These are phyloP conservation scores for Candida pini DNA, from an alignment of 805 yeast genomes.

Conservation along the genomic window DNA sequence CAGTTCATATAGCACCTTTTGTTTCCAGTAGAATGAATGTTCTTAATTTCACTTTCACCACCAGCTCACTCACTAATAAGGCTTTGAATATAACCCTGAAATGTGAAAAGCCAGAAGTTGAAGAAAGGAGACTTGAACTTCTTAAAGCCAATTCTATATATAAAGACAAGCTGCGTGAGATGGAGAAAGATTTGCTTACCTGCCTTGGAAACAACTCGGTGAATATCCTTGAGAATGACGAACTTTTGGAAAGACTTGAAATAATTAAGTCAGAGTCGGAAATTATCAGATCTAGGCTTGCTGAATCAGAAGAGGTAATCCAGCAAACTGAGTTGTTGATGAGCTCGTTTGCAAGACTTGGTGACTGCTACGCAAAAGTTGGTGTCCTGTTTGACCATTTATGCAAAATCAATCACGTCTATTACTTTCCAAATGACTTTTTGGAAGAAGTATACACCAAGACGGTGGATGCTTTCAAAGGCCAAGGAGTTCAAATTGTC, in stretches of 20 bases:
- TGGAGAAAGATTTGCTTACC: conserved; percentile 56
- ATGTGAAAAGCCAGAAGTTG: conserved; percentile 61
- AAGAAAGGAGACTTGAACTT: conserved; percentile 48
- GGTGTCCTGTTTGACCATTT: conserved; percentile 43
- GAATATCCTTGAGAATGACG: conserved; percentile 63
- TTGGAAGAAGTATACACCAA: conserved; percentile 31
- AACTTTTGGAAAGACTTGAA: conserved; percentile 55
- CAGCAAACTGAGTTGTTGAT: conserved; percentile 44
- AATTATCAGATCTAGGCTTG: conserved; percentile 46
- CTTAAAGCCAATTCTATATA: conserved; percentile 55
- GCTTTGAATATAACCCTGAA: conserved; percentile 52
- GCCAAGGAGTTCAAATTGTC: conserved; percentile 27
- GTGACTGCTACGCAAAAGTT: conserved; percentile 47
- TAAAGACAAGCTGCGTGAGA: conserved; percentile 40
- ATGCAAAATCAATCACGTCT: conserved; percentile 41
- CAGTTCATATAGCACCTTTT: conserved; percentile 42
- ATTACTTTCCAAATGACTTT: conserved; percentile 50
- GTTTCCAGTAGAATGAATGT: conserved; percentile 57
- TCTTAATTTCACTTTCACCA: conserved; percentile 70
- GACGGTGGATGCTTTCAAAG: conserved; percentile 15
- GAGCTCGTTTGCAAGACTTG: conserved; percentile 46
- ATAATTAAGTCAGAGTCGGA: conserved; percentile 56
- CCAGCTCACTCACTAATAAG: conserved; percentile 57
- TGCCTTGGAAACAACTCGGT: conserved; percentile 54
- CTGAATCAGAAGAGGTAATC: conserved; percentile 52